These are phyloP conservation scores for Coniochaeta sp. DNA, from an alignment of 2,329 filamentous ascomycete genomes.

Conservation along the genomic window DNA sequence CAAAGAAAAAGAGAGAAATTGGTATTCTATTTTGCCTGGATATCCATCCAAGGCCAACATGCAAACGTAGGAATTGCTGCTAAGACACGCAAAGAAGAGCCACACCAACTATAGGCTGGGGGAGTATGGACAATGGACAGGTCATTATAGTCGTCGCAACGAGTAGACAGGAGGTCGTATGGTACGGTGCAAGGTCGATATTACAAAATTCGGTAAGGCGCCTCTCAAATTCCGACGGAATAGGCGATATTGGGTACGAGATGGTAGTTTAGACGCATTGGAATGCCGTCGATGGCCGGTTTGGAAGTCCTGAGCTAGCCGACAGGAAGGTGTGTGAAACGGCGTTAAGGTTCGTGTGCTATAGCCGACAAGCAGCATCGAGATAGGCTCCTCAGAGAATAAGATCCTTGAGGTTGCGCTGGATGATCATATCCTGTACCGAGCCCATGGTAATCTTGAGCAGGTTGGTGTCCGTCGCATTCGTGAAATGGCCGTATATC, in stretches of 20 bases:
- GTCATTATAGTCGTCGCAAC: neutral
- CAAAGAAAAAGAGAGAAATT: neutral
- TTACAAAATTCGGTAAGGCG: neutral
- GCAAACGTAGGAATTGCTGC: neutral
- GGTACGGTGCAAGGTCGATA: neutral
- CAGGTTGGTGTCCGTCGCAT: constrained; percentile 62
- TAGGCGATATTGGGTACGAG: neutral
- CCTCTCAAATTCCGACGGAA: neutral
- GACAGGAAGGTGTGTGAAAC: too few relatives aligned
- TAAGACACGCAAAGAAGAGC: neutral
- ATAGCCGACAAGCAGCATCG: neutral
- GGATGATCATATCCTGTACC: constrained; percentile 83
- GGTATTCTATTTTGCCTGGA: neutral
- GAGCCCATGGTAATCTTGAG: constrained; percentile 82
- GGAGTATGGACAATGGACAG: neutral
- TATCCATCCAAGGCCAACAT: neutral
- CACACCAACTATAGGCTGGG: neutral
- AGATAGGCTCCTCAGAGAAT: constrained; percentile 49
- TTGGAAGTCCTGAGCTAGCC: too few relatives aligned
- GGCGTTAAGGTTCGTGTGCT: too few relatives aligned
- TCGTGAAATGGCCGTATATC: constrained; percentile 57
- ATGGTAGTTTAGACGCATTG: neutral
- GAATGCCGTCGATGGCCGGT: neutral
- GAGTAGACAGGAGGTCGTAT: neutral
- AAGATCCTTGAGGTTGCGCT: constrained; percentile 73